These are phyloP conservation scores for Backusella psychrophila DNA, from an alignment of 192 early-diverging fungal species.

Conservation along the genomic window DNA sequence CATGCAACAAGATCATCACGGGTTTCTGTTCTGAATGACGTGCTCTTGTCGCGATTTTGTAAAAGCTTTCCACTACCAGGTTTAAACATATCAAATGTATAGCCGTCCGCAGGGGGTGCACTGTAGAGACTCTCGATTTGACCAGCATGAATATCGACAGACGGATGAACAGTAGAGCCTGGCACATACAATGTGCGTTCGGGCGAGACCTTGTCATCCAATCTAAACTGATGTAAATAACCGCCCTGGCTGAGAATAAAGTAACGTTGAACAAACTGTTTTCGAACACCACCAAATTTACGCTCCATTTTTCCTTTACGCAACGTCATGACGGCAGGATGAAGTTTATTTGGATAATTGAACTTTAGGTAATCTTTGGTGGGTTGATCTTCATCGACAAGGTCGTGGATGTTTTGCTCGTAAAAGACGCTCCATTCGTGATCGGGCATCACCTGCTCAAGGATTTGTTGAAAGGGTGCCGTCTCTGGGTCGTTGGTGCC, in stretches of 20 bases:
- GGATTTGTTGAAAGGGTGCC: neutral
- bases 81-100: constrained; percentile 21
- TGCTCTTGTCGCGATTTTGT: constrained; percentile 8
- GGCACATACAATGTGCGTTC: constrained; percentile 47
- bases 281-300: constrained; percentile 35
- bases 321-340: constrained; percentile 34
- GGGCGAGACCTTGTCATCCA: constrained; percentile 25
- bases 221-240: constrained; percentile 43
- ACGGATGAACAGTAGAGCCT: constrained; percentile 23
- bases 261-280: constrained; percentile 40
- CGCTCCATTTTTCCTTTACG: constrained; percentile 40
- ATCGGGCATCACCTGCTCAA: constrained; percentile 19
- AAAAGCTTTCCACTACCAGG: neutral
- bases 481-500: constrained; percentile 22
- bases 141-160: constrained; percentile 16
- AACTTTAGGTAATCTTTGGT: constrained; percentile 34
- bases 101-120: neutral
- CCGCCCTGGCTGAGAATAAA: constrained; percentile 45
- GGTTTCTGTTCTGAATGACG: neutral
- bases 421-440: constrained; percentile 42
- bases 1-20: constrained; percentile 4
- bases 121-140: neutral
- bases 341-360: constrained; percentile 41
- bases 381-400: constrained; percentile 37
- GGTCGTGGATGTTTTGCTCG: constrained; percentile 30